phyloP scores from a whole-genome alignment of 192 early-diverging fungal genomes.

The Linnemannia hyalina region DNA sequence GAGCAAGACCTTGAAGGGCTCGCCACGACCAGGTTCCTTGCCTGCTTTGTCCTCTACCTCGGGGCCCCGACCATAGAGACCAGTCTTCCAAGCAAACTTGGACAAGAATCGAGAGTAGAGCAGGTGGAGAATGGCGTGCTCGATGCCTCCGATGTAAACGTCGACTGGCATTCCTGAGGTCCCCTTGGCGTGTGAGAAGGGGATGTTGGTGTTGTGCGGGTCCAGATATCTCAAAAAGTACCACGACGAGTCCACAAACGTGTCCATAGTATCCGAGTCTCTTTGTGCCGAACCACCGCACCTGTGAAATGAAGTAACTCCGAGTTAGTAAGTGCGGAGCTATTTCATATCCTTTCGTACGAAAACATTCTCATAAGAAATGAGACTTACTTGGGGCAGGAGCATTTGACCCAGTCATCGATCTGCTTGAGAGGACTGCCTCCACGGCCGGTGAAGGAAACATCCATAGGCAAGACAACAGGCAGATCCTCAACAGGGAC shows the following conservation, averaged over 20 bases:
- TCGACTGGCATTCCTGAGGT: slow-evolving; percentile 84
- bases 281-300: slow-evolving; percentile 79
- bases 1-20: slow-evolving; percentile 89
- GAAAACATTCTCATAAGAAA: background rate
- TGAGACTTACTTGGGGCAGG: slow-evolving; percentile 77
- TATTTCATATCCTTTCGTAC: background rate
- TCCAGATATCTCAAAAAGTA: slow-evolving; percentile 93
- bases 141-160: slow-evolving; percentile 94
- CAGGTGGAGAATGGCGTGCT: slow-evolving; percentile 95
- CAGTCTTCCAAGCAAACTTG: slow-evolving; percentile 82
- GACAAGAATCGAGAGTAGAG: slow-evolving; percentile 93
- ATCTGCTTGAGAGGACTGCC: slow-evolving; percentile 76
- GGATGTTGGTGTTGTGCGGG: slow-evolving; percentile 70
- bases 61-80: slow-evolving; percentile 49
- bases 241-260: slow-evolving; percentile 98
- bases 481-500: slow-evolving; percentile 87
- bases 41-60: slow-evolving; percentile 37
- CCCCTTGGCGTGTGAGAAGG: slow-evolving; percentile 66
- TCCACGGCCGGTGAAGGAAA: slow-evolving; percentile 72
- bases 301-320: slow-evolving; percentile 51
- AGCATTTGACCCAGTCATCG: slow-evolving; percentile 79
- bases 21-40: slow-evolving; percentile 71
- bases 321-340: background rate
- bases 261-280: slow-evolving; percentile 97
- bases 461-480: slow-evolving; percentile 73